phyloP scores from a whole-genome alignment of 495 filamentous ascomycete genomes.

The Lophiotrema nucula region DNA sequence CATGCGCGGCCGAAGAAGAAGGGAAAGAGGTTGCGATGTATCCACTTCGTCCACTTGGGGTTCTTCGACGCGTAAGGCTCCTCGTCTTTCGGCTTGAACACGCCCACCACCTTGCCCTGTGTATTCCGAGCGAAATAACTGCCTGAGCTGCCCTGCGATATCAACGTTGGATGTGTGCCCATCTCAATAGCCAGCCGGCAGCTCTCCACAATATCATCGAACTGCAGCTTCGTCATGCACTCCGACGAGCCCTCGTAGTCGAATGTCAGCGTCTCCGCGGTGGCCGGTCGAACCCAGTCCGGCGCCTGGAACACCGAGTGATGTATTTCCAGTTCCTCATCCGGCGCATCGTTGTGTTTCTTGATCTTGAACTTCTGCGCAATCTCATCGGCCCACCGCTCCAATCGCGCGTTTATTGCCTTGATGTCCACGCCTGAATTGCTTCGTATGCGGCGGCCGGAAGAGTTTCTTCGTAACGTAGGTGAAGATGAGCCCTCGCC shows the following conservation, averaged over 20 bases:
- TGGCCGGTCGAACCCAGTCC: constrained; percentile 74
- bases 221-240: constrained; percentile 72
- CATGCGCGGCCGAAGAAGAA: constrained; percentile 96
- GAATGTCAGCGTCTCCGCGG: constrained; percentile 64
- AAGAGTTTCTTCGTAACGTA: constrained; percentile 49
- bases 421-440: constrained; percentile 96
- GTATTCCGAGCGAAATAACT: constrained; percentile 95
- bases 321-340: constrained; percentile 93
- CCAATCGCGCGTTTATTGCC: constrained; percentile 93
- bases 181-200: constrained; percentile 86
- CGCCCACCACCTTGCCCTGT: constrained; percentile 90
- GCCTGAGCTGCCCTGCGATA: constrained; percentile 92
- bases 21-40: constrained; percentile 69
- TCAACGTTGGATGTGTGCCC: constrained; percentile 90
- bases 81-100: constrained; percentile 99
- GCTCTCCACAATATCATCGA: constrained; percentile 86
- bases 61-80: constrained; percentile 74
- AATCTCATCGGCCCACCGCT: constrained; percentile 97
- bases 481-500: constrained; percentile 40
- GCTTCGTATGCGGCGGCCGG: constrained; percentile 57
- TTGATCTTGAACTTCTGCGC: constrained; percentile 91
- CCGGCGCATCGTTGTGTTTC: constrained; percentile 46
- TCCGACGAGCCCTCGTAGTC: constrained; percentile 52
- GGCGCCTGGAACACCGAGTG: constrained; percentile 94
- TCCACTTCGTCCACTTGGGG: constrained; percentile 49